Base-by-base conservation (phyloP, 495 filamentous ascomycete species). In the Clohesyomyces aquaticus region DNA sequence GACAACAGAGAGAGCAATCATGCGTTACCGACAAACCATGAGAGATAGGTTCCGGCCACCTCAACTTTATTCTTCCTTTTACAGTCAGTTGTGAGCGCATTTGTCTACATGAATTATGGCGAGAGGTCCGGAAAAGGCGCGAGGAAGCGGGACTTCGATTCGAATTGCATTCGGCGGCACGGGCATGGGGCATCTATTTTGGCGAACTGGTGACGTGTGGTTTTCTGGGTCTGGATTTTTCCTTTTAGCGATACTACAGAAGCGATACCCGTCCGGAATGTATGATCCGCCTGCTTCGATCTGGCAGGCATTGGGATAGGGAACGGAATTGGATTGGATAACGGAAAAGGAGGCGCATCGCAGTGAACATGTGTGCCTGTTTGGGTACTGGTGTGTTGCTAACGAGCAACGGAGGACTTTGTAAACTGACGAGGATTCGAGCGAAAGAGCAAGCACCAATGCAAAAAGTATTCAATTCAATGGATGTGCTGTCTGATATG, bases 31-130 rank as follows among this genome's bases (percentile, higher is more conserved):
- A 65, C 62, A 2, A 65, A 65, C 21, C 62, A 59, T 27, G 48
- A 65, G 45, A 65, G 62, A 49, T 65, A 65, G 26, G 43, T 42
- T 22, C 1, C 32, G 1, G 6, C 28, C 21, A 53, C 51, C n/a
- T 9, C 18, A n/a, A n/a, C 32, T 6, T 6, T 38, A 50, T 14
- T 27, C 12, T 52, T 27, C 25, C 28, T 27, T 27, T 26, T 28
- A 18, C 25, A 52, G 18, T 18, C 26, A 10, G 14, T 23, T 6
- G 3, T 18, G 25, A 18, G 12, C 22, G 25, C 25, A 26, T 27
- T n/a, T 47, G 4, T 47, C 8, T 4, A n/a, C 43, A 47, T 16
- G 8, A 47, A n/a, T 22, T 16, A 8, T 47, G 12, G 45, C 19
- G 25, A 8, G 2, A n/a, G 38, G 25, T 57, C 29, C 23, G 29